Base-by-base conservation (phyloP, 1,284 basidiomycete species). In the Ceratobasidium sp. region DNA sequence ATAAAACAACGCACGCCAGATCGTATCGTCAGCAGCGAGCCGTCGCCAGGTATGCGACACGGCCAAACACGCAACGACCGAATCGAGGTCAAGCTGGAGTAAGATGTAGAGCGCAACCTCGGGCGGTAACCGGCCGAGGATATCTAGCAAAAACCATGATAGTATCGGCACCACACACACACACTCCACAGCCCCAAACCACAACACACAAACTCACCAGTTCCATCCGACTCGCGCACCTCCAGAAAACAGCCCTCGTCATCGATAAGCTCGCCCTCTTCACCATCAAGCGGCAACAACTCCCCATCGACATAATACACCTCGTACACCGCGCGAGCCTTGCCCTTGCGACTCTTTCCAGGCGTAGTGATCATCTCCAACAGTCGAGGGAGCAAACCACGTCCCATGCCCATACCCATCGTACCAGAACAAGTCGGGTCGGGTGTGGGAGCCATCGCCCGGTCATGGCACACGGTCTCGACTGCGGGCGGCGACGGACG, bases 181-280 rank as follows among this genome's bases (percentile, higher is more conserved):
- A 33, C 33, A 33, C 33, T 33, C 33, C 71, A 77, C 73, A 71
- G 60, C 81, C 68, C 73, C 79, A 60, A 79, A 40, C 26, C 4
- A 71, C 13, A 13, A 23, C 28, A 42, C 40, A 1, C 6, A 12
- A 6, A 86, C 89, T 81, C 82, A 91, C 91, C 91, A 73, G 91
- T 88, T n/a, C 90, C 91, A 55, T 87, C 90, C 66, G 90, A 86
- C 12, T 89, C 89, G 80, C 83, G 83, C 51, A 84, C 85, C 81
- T 87, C 91, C 81, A 92, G 90, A 85, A 90, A 93, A 83, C 93
- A 95, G 3, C 91, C 93, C 82, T 94, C 93, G 81, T 94, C 93
- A 80, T 94, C 93, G 64, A 92, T 88, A 69, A 95, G 87, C 81
- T 95, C 94, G 20, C 93, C 93, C 84, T 94, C 94, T 82, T 95